Evolutionary conservation across 192 early-diverging fungal species (phyloP), one percentile per base, ranked within the genome.

Genomic region (Globomyces pollinis-pini): DNA sequence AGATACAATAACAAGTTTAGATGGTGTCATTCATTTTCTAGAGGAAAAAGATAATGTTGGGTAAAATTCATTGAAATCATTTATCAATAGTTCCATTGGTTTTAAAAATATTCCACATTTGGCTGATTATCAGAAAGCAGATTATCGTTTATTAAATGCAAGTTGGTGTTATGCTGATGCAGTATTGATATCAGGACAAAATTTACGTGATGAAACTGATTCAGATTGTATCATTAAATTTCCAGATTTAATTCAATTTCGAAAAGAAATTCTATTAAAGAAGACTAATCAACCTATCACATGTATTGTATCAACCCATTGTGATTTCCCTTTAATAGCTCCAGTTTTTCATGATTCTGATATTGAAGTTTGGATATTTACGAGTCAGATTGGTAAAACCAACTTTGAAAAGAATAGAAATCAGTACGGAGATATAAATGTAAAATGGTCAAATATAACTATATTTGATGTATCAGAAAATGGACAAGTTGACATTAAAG

Each of bases 131-230:
- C 47, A 62, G 11, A 24, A 64, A 33, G 68, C 67, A 24, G 67
- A 73, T 31, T 73, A 55, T 42, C 42, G 71, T 24, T 59, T 70
- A 23, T 38, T 73, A 15, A 73, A 67, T 60, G 61, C 50, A 49
- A 63, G 71, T 21, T 73, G 71, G 71, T 31, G 52, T 20, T 66
- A 63, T 50, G 47, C 71, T 6, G 71, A 73, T 51, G 67, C 67
- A 2, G 60, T 66, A 1, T 52, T 73, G 6, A 41, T 61, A 13
- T 60, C 62, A 11, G 61, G 61, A 6, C 41, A 67, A 32, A 64
- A 53, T 31, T 13, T 73, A 13, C 31, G 62, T 36, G 32, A 42
- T 13, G 71, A 73, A 41, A 58, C 58, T 20, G 18, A 66, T 7
- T 41, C 55, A 9, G 33, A 16, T 30, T 67, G 65, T 21, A 28